phyloP scores from a whole-genome alignment of 108 stramenopile genomes.

The Fragilaria crotonensis region DNA sequence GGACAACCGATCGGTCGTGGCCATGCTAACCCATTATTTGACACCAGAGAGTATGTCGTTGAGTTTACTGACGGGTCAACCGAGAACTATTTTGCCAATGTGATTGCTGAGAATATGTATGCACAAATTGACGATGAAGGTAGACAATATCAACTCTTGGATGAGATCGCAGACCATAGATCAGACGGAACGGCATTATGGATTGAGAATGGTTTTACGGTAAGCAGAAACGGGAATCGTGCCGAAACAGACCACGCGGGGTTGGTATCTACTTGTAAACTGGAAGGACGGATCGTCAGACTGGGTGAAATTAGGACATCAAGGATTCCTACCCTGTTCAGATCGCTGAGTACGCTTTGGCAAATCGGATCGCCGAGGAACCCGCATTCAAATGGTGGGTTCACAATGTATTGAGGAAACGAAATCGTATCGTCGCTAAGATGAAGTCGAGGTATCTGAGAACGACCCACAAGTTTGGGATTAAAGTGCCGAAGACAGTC shows the following conservation, averaged over 20 bases:
- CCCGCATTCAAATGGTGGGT: conserved; percentile 32
- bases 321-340: conserved; percentile 25
- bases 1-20: conserved; percentile 21
- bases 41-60: conserved; percentile 28
- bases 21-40: conserved; percentile 35
- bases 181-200: conserved; percentile 9
- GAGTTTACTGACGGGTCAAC: conserved; percentile 25
- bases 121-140: conserved; percentile 27
- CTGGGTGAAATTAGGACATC: conserved; percentile 14
- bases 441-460: conserved; percentile 12
- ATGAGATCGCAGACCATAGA: conserved; percentile 24
- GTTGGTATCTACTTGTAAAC: conserved; percentile 14
- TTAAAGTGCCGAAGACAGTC: conserved; percentile 10
- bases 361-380: conserved; percentile 6
- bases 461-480: conserved; percentile 21
- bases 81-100: conserved; percentile 26
- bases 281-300: conserved; percentile 11
- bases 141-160: not conserved
- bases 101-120: conserved; percentile 31
- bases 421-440: conserved; percentile 11
- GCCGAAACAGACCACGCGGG: not conserved
- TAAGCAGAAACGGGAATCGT: not conserved
- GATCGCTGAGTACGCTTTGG: conserved; percentile 9
- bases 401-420: not conserved
- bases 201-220: not conserved